phyloP scores from a whole-genome alignment of 2,329 filamentous ascomycete species.

The Elsinoe batatas region DNA sequence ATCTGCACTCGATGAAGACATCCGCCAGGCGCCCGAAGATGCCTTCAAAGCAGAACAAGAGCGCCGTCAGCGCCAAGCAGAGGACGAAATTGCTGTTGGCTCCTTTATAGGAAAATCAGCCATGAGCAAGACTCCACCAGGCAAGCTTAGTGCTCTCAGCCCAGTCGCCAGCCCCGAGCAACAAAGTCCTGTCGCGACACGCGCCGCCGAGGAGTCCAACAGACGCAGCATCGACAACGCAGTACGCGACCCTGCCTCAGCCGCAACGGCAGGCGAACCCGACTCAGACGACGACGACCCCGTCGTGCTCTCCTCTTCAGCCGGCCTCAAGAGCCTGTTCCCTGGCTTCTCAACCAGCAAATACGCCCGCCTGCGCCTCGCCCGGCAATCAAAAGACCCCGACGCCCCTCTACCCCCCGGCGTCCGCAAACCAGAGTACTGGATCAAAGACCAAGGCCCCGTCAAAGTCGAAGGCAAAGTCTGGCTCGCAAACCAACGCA shows the following conservation, averaged over 20 bases:
- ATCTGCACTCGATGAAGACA: constrained; percentile 81
- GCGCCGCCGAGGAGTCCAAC: constrained; percentile 17
- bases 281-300: constrained; percentile 43
- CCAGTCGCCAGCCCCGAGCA: constrained; percentile 53
- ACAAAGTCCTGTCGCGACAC: background rate
- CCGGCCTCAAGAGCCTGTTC: constrained; percentile 59
- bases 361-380: constrained; percentile 48
- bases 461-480: constrained; percentile 95
- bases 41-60: constrained; percentile 90
- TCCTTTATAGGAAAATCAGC: constrained; percentile 51
- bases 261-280: constrained; percentile 33
- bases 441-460: constrained; percentile 91
- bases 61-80: constrained; percentile 66
- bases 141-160: constrained; percentile 38
- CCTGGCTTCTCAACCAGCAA: constrained; percentile 74
- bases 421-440: constrained; percentile 71
- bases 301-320: constrained; percentile 18
- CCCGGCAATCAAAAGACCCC: constrained; percentile 33
- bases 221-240: constrained; percentile 13
- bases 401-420: constrained; percentile 63
- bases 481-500: constrained; percentile 96
- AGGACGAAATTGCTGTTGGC: constrained; percentile 82
- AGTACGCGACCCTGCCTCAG: constrained; percentile 19
- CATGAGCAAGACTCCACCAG: constrained; percentile 48
- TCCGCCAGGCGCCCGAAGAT: constrained; percentile 79